Base-by-base conservation (phyloP, 768 basidiomycete genomes). In the Pleurotus tuoliensis region DNA sequence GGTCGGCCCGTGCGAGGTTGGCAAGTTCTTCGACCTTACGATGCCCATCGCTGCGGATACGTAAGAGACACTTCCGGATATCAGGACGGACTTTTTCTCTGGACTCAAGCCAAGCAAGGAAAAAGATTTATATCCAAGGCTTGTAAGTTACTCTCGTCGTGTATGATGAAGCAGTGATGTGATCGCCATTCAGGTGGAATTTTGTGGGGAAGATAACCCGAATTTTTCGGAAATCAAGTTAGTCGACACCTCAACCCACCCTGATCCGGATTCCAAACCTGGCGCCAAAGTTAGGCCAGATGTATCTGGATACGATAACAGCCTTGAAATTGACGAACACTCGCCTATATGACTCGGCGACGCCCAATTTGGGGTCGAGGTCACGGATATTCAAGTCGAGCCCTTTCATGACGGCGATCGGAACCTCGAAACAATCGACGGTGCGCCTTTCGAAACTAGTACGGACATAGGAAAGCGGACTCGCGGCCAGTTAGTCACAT, bases 401-500 rank as follows among this genome's bases (percentile, higher is more conserved):
- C n/a, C n/a, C 22, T 11, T 50, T 25, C 8, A 50, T n/a, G 48
- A 25, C 25, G 15, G 18, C 46, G 46, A 5, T 16, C 5, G 22
- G 47, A 50, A 15, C 20, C 48, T 15, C 11, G 27, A 50, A 9
- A 30, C 27, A 11, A 5, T n/a, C 12, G 48, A 37, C 24, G 15
- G 11, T 5, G 24, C 27, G 20, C 15, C 48, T 25, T 37, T 24
- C n/a, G 12, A 37, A n/a, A 37, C 9, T 6, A 34, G 4, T n/a
- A 37, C 12, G 24, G 27, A 37, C 27, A n/a, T 15, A 27, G 27
- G 27, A 15, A 24, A 22, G 27, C 5, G 6, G 8, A 58, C 47
- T 38, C 63, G 63, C 2, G 70, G 65, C 2, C 71, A 71, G 51
- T 51, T 71, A 11, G 54, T 52, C 2, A 12, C 56, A 5, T 63